Percentiles rank a stretch among this genome's conserved stretches.
Evolutionary conservation across 1,284 basidiomycete species (phyloP).

Genomic region (Moesziomyces globuligerus): DNA sequence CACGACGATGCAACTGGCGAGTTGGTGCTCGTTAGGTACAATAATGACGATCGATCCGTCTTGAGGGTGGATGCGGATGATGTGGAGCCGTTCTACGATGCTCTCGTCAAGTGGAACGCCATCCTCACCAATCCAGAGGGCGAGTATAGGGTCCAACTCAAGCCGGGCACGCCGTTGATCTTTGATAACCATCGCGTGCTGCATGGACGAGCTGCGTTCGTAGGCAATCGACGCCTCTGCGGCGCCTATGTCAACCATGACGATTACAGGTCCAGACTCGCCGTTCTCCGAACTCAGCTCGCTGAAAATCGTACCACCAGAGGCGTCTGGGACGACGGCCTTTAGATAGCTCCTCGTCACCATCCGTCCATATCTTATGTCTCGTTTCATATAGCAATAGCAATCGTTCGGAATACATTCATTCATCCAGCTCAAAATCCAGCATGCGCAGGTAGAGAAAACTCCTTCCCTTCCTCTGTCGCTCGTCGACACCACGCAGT

Average conservation of each 20-base stretch:
- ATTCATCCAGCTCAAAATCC: too few relatives aligned
- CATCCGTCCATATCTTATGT: too few relatives aligned
- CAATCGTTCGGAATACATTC: too few relatives aligned
- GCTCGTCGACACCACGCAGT: too few relatives aligned
- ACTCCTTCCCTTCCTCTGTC: too few relatives aligned
- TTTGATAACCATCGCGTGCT: conserved; percentile 94
- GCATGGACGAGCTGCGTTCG: conserved; percentile 89
- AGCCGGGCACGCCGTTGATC: conserved; percentile 84
- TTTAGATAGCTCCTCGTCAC: conserved; percentile 14
- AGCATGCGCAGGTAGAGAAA: too few relatives aligned
- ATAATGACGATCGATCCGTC: conserved; percentile 82
- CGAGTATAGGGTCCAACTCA: conserved; percentile 89
- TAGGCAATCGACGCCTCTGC: conserved; percentile 88
- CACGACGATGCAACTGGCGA: conserved; percentile 73
- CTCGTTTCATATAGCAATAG: too few relatives aligned
- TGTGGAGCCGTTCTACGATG: conserved; percentile 76
- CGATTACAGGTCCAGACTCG: conserved; percentile 55
- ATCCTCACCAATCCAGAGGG: conserved; percentile 81
- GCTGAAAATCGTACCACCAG: conserved; percentile 17
- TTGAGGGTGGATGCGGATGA: conserved; percentile 33
- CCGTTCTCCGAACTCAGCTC: conserved; percentile 43
- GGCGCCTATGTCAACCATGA: conserved; percentile 77
- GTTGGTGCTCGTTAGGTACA: conserved; percentile 86
- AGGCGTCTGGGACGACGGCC: conserved; percentile 59
- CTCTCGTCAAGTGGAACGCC: conserved; percentile 78